phyloP scores from a whole-genome alignment of 768 basidiomycete genomes.

The Cyclocybe aegerita region DNA sequence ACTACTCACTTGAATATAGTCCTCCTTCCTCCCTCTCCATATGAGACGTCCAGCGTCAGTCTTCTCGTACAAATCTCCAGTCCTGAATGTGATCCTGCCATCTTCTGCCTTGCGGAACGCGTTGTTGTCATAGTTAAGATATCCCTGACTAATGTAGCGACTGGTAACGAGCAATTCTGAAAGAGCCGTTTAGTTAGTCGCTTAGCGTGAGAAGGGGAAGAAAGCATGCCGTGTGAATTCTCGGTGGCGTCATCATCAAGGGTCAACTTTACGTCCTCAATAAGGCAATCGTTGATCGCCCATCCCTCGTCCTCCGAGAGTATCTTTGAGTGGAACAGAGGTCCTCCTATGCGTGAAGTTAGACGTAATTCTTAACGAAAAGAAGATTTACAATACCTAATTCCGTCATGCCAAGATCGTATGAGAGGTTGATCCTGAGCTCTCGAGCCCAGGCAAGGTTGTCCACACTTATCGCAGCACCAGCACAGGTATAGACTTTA shows the following conservation, averaged over 20 bases:
- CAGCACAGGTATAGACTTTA: constrained; percentile 18
- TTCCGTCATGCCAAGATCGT: constrained; percentile 30
- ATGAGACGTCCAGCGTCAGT: constrained; percentile 5
- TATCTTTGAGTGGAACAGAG: constrained; percentile 17
- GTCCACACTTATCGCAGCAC: constrained; percentile 18
- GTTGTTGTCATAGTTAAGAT: constrained; percentile 19
- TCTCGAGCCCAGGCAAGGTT: constrained; percentile 19
- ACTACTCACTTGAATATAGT: constrained; percentile 23
- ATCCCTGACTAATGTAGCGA: constrained; percentile 18
- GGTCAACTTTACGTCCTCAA: constrained; percentile 15
- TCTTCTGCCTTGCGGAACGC: constrained; percentile 17
- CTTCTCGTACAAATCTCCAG: constrained; percentile 23
- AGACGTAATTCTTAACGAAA: background rate
- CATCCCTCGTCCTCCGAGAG: constrained; percentile 14
- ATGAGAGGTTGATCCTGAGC: constrained; percentile 12
- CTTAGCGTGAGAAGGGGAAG: background rate
- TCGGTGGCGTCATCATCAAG: constrained; percentile 16
- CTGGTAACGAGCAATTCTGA: constrained; percentile 23
- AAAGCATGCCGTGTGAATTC: constrained; percentile 9
- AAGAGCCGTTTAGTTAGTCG: background rate
- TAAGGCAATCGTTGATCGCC: constrained; percentile 13
- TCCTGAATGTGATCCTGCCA: constrained; percentile 23
- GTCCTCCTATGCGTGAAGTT: constrained; percentile 10
- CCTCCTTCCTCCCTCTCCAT: constrained; percentile 29
- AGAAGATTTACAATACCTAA: constrained; percentile 15